Conservation (phyloP, 2,329 filamentous ascomycete genomes). For the Cladobotryum protrusum region DNA sequence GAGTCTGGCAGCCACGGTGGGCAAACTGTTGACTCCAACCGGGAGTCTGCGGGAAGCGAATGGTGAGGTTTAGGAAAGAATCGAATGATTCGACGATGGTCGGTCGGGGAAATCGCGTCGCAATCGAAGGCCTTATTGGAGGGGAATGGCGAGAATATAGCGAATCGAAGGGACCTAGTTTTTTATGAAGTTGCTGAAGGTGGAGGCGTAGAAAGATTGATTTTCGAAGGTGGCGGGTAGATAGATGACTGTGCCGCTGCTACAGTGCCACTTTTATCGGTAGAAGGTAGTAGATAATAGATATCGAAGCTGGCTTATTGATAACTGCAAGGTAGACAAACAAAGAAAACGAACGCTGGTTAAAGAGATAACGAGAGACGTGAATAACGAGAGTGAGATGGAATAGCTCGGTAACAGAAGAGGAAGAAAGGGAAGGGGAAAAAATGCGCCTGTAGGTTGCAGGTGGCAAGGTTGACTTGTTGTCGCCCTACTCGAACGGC, state of each 20-base stretch:
- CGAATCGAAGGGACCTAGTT: too few species aligned
- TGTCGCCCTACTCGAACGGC: too few species aligned
- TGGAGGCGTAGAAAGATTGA: neutral
- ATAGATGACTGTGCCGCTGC: too few species aligned
- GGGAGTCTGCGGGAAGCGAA: constrained; percentile 25
- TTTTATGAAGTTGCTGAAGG: neutral
- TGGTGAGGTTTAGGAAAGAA: neutral
- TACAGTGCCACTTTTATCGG: too few species aligned
- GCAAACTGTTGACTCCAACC: constrained; percentile 28
- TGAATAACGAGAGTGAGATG: neutral
- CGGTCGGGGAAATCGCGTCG: neutral
- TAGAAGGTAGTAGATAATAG: too few species aligned
- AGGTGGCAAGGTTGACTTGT: neutral
- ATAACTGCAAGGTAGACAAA: neutral
- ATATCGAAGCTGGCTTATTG: too few species aligned
- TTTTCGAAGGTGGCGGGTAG: too few species aligned
- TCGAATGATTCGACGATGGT: neutral
- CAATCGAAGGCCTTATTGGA: neutral
- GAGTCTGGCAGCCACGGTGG: constrained; percentile 34
- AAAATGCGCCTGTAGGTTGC: constrained; percentile 3
- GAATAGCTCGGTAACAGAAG: neutral
- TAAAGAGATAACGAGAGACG: neutral
- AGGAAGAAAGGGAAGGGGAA: too few species aligned
- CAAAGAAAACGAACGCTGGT: neutral
- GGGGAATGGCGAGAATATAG: neutral